Percentiles rank a stretch among this genome's conserved stretches.
These are phyloP conservation scores for Juglanconis juglandina DNA, from an alignment of 2,329 filamentous ascomycete genomes.

Conservation along the genomic window DNA sequence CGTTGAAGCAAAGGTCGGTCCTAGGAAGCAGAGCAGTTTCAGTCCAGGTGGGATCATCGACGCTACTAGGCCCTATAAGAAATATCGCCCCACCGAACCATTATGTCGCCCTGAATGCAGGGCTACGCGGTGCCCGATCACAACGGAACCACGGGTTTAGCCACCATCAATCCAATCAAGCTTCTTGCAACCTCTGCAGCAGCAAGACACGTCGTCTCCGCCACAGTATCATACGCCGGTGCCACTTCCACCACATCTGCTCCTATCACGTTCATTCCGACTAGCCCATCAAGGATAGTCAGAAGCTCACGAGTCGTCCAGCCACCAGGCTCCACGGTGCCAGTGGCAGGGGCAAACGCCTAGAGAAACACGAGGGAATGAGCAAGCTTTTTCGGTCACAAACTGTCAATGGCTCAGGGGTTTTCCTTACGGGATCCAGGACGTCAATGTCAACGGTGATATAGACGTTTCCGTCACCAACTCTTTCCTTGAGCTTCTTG, in stretches of 20 bases:
- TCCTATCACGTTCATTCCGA: conserved; percentile 68
- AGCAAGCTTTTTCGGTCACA: conserved; percentile 41
- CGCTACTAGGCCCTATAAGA: no score
- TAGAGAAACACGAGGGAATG: not conserved
- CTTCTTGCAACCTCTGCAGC: conserved; percentile 7
- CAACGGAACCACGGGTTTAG: not conserved
- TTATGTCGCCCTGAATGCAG: no score
- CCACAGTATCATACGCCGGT: conserved; percentile 70
- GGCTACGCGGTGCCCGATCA: not conserved
- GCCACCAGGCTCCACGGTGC: conserved; percentile 74
- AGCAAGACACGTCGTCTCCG: conserved; percentile 57
- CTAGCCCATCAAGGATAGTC: conserved; percentile 67
- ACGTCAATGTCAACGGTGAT: conserved; percentile 79
- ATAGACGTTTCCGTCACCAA: conserved; percentile 56
- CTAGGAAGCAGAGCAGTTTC: no score
- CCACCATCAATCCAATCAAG: not conserved
- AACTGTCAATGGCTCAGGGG: conserved; percentile 36
- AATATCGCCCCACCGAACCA: no score
- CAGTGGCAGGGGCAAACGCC: conserved; percentile 50
- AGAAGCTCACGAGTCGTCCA: conserved; percentile 76
- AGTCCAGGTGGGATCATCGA: no score
- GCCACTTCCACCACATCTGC: conserved; percentile 79
- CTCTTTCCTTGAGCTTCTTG: conserved; percentile 57
- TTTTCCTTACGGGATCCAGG: conserved; percentile 55
- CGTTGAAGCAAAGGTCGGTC: no score